Evolutionary conservation across 495 filamentous ascomycete species (phyloP).

Genomic region (Xanthoparmelia taractica): DNA sequence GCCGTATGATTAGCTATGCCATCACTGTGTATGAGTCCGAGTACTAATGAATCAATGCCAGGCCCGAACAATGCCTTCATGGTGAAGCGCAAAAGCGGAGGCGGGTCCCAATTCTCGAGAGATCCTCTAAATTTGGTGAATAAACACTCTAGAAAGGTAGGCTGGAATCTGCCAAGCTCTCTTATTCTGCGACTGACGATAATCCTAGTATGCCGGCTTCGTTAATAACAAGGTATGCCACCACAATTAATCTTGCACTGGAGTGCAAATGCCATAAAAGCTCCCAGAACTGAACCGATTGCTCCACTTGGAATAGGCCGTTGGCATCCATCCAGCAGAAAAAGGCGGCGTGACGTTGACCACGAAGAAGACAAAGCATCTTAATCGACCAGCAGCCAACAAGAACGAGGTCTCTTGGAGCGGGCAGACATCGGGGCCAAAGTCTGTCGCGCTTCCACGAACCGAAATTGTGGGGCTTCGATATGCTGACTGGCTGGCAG

Average conservation of each 20-base stretch:
- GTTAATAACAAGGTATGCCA: slow-evolving; percentile 80
- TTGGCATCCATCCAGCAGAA: slow-evolving; percentile 61
- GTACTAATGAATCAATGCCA: slow-evolving; percentile 31
- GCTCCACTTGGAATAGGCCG: slow-evolving; percentile 51
- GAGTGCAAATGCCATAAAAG: not conserved
- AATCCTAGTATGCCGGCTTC: slow-evolving; percentile 70
- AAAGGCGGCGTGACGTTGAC: slow-evolving; percentile 66
- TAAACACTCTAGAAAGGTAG: slow-evolving; percentile 84
- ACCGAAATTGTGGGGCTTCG: not conserved
- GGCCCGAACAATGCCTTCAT: slow-evolving; percentile 76
- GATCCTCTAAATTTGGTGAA: slow-evolving; percentile 89
- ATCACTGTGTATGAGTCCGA: not conserved
- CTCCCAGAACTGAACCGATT: slow-evolving; percentile 7
- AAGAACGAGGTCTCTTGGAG: slow-evolving; percentile 57
- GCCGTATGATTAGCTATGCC: slow-evolving; percentile 56
- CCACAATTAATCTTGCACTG: slow-evolving; percentile 4
- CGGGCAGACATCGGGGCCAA: slow-evolving; percentile 27
- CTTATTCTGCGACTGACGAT: slow-evolving; percentile 7
- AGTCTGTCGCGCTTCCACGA: slow-evolving; percentile 20
- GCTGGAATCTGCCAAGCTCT: slow-evolving; percentile 15
- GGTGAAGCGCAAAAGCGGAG: slow-evolving; percentile 72
- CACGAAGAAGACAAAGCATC: slow-evolving; percentile 72
- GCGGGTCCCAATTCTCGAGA: slow-evolving; percentile 79
- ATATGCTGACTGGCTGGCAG: slow-evolving; percentile 38
- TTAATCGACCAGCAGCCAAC: slow-evolving; percentile 62